These are phyloP conservation scores for Cucumis melo DNA, from an alignment of 306 rosid genomes.

Conservation along the genomic window DNA sequence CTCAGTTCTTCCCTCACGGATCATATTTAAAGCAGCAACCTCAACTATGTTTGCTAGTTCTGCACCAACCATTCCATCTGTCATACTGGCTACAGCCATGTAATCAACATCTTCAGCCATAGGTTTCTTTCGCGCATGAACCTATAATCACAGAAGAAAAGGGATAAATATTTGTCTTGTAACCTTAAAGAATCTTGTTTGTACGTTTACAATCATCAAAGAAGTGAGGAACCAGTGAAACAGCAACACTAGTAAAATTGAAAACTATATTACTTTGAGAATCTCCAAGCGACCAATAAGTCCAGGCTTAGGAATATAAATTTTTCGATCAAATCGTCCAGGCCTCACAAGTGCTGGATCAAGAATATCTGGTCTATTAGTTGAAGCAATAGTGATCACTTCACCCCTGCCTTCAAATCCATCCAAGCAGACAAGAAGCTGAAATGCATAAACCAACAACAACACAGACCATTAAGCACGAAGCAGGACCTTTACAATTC, in stretches of 20 bases:
- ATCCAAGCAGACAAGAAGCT: slow-evolving; percentile 94
- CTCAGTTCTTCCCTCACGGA: slow-evolving; percentile 88
- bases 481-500: slow-evolving; percentile 2
- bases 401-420: slow-evolving; percentile 98
- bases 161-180: slow-evolving; percentile 1
- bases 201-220: background rate
- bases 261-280: slow-evolving; percentile 41
- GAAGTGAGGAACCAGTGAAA: background rate
- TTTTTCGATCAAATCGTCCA: slow-evolving; percentile 91
- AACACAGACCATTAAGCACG: slow-evolving; percentile 16
- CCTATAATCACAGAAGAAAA: slow-evolving; percentile 32
- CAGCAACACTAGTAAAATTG: background rate
- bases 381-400: slow-evolving; percentile 95
- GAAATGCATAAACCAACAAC: slow-evolving; percentile 23
- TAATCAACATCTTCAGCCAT: slow-evolving; percentile 92
- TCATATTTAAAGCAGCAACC: slow-evolving; percentile 97
- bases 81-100: slow-evolving; percentile 81
- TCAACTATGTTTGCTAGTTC: slow-evolving; percentile 93
- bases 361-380: slow-evolving; percentile 92
- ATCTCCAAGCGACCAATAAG: slow-evolving; percentile 87
- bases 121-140: slow-evolving; percentile 95
- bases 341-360: slow-evolving; percentile 98
- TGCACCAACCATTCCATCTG: slow-evolving; percentile 99
- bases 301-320: slow-evolving; percentile 89
- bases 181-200: background rate